Evolutionary conservation across 805 yeast species (phyloP), one percentile per base, ranked within the genome.

Genomic region (Starmerella powellii): DNA sequence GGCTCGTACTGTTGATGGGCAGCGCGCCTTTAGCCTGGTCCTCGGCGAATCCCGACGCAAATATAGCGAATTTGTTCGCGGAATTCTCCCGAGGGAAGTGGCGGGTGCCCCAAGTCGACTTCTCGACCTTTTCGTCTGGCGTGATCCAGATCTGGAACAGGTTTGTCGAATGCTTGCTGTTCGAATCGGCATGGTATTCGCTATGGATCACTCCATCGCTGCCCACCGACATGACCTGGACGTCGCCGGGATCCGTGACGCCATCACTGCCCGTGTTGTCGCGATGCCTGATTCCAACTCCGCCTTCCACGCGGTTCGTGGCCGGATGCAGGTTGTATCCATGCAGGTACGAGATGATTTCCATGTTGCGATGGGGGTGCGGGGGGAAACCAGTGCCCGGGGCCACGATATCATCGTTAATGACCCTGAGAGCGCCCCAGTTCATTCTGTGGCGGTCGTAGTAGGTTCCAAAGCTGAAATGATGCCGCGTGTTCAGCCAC

Each of bases 361-460:
- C 51, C 51, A 47, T 47, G 29, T 23, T 34, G 21, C 48, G 46
- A 42, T 47, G 51, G 21, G 51, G 51, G 37, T 47, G 51, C 13
- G 51, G 40, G 12, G 46, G 48, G 51, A 47, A 47, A 19, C 51
- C 51, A 8, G 47, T 13, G 30, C 44, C 46, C 12, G 48, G 36
- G 17, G 29, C 30, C 18, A 47, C 33, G 37, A 43, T 44, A 16
- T 47, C 51, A 39, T 47, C 51, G 26, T 47, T 47, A 34, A 43
- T 36, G 11, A 47, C 51, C 8, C 51, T 46, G 17, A 47, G 45
- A n/a, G 45, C 46, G 16, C 51, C 51, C 51, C 51, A 47, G 43
- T 47, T 34, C 51, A 47, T 47, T 19, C 51, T 42, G 27, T 19
- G 20, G 21, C 44, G 37, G 34, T 47, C 51, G 34, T 32, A 47